Percentiles rank a stretch among this genome's conserved stretches.
phyloP scores from a whole-genome alignment of 768 basidiomycete species.

The Tylopilus felleus region DNA sequence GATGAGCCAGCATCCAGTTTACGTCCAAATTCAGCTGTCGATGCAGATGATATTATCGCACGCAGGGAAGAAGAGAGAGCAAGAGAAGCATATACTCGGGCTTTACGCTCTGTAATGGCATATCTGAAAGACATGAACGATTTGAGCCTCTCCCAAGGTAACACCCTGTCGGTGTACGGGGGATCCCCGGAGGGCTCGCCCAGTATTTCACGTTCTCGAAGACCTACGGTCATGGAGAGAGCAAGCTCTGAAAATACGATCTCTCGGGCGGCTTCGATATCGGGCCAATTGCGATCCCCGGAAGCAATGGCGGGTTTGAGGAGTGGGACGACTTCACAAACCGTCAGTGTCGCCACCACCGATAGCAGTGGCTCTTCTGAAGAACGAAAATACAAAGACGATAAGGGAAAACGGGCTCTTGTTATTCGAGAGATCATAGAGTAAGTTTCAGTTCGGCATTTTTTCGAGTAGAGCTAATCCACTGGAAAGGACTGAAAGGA shows the following conservation, averaged over 20 bases:
- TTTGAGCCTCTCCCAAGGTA: slow-evolving; percentile 62
- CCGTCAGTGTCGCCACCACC: slow-evolving; percentile 67
- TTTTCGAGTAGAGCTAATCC: slow-evolving; percentile 7
- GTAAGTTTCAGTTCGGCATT: slow-evolving; percentile 44
- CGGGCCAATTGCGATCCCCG: slow-evolving; percentile 58
- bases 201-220: slow-evolving; percentile 46
- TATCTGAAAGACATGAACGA: slow-evolving; percentile 97
- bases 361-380: slow-evolving; percentile 73
- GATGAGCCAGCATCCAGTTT: slow-evolving; percentile 26
- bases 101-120: slow-evolving; percentile 89
- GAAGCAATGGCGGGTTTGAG: slow-evolving; percentile 63
- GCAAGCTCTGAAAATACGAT: slow-evolving; percentile 46
- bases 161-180: slow-evolving; percentile 58
- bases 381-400: slow-evolving; percentile 89
- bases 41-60: slow-evolving; percentile 38
- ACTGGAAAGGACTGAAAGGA: slow-evolving; percentile 78
- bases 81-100: slow-evolving; percentile 71
- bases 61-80: slow-evolving; percentile 70
- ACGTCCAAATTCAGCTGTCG: slow-evolving; percentile 48
- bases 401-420: slow-evolving; percentile 77
- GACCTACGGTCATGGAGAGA: slow-evolving; percentile 64
- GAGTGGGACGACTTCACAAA: slow-evolving; percentile 58
- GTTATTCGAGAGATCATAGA: slow-evolving; percentile 89
- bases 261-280: slow-evolving; percentile 46
- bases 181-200: slow-evolving; percentile 43